phyloP scores from a whole-genome alignment of 2,329 filamentous ascomycete species.

The Cephalotrichum gorgonifer region DNA sequence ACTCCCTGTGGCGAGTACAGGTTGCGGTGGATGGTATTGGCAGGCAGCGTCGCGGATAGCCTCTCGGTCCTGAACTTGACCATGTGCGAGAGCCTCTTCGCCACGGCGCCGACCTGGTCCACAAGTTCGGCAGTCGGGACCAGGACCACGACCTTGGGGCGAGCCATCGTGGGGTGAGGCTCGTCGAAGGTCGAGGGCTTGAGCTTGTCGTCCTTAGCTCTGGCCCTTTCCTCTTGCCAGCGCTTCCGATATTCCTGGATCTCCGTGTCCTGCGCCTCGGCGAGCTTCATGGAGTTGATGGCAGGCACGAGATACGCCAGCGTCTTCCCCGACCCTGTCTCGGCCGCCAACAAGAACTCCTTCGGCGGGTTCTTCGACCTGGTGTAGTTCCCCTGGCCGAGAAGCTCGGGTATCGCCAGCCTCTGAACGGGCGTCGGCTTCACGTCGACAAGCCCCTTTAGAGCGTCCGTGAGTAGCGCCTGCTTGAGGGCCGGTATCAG shows the following conservation, averaged over 20 bases:
- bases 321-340: slow-evolving; percentile 96
- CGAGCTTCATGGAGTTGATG: slow-evolving; percentile 74
- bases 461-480: slow-evolving; percentile 61
- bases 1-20: slow-evolving; percentile 74
- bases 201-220: slow-evolving; percentile 40
- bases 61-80: slow-evolving; percentile 79
- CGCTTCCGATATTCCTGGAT: slow-evolving; percentile 47
- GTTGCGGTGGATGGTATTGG: slow-evolving; percentile 71
- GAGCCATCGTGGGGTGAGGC: slow-evolving; percentile 62
- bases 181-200: slow-evolving; percentile 58
- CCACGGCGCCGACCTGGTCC: slow-evolving; percentile 69
- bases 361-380: slow-evolving; percentile 21
- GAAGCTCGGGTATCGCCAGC: slow-evolving; percentile 73
- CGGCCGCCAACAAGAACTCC: slow-evolving; percentile 77
- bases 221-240: slow-evolving; percentile 43
- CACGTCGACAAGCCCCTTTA: slow-evolving; percentile 64
- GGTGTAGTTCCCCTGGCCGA: slow-evolving; percentile 37
- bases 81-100: slow-evolving; percentile 73
- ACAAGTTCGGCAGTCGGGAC: slow-evolving; percentile 91
- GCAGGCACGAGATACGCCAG: slow-evolving; percentile 81
- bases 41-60: slow-evolving; percentile 67
- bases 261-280: slow-evolving; percentile 51
- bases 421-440: slow-evolving; percentile 82
- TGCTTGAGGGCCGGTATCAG: slow-evolving; percentile 62
- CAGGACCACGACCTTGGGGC: slow-evolving; percentile 75